Percentiles rank a stretch among this genome's conserved stretches.
Evolutionary conservation across 148 eudicot genomes (phyloP).

Genomic region (Dysphania ambrosioides): DNA sequence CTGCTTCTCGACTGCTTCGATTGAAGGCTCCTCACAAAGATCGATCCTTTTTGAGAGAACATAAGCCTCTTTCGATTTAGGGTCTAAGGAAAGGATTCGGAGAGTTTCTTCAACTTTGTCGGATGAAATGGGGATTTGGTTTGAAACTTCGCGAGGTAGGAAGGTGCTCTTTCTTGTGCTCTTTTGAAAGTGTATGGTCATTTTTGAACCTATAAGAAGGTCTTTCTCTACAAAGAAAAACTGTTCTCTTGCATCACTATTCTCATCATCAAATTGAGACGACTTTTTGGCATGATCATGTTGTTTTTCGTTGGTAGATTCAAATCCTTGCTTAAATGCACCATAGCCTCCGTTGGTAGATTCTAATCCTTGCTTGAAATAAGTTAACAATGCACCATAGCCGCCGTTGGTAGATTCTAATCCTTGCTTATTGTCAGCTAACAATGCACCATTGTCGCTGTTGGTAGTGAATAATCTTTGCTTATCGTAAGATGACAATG

Average conservation of each 20-base stretch:
- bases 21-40: constrained; percentile 25
- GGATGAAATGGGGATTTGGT: constrained; percentile 23
- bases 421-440: neutral
- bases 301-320: neutral
- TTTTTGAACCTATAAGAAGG: constrained; percentile 7
- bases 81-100: constrained; percentile 3
- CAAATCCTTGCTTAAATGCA: neutral
- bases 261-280: neutral
- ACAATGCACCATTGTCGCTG: too few species aligned
- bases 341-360: neutral
- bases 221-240: constrained; percentile 20
- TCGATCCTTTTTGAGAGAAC: constrained; percentile 7
- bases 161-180: neutral
- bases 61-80: constrained; percentile 16
- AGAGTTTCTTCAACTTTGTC: constrained; percentile 13
- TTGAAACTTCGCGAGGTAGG: constrained; percentile 18
- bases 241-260: neutral
- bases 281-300: neutral
- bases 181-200: constrained; percentile 19
- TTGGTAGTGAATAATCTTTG: too few species aligned
- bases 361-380: neutral
- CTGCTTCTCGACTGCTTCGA: constrained; percentile 20
- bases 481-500: neutral
- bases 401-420: neutral
- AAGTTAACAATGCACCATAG: neutral